phyloP scores from a whole-genome alignment of 2,329 filamentous ascomycete species.

The Teratosphaeria epicoccoides region DNA sequence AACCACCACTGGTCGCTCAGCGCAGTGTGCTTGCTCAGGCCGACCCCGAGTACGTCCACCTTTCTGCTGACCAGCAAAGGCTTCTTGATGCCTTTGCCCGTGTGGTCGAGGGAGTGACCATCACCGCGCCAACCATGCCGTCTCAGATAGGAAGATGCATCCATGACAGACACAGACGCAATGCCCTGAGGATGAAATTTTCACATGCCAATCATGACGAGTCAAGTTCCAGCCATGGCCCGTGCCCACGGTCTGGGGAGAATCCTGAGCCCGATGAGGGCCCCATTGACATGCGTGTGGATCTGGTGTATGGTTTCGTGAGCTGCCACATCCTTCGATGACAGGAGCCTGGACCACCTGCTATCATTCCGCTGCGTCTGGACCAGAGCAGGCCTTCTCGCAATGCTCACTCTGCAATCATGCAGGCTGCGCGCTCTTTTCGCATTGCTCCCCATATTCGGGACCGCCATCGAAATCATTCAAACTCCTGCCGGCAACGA shows the following conservation, averaged over 20 bases:
- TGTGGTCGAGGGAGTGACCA: conserved; percentile 75
- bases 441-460: background rate
- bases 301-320: too few species aligned
- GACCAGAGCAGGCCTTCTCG: background rate
- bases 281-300: too few species aligned
- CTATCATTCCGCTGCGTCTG: too few species aligned
- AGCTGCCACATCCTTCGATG: too few species aligned
- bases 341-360: too few species aligned
- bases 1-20: conserved; percentile 90
- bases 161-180: conserved; percentile 50
- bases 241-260: background rate
- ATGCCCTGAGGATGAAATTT: background rate
- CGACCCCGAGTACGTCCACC: conserved; percentile 68
- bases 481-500: background rate
- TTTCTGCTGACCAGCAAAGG: conserved; percentile 78
- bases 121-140: conserved; percentile 83
- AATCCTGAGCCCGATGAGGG: too few species aligned
- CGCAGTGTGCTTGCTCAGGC: conserved; percentile 56
- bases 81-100: conserved; percentile 65
- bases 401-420: background rate
- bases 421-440: background rate
- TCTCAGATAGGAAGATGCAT: conserved; percentile 72
- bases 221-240: background rate
- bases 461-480: background rate
- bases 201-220: background rate